Evolutionary conservation across 1,139 yeast species (phyloP).

Genomic region (Suhomyces bribrorum): DNA sequence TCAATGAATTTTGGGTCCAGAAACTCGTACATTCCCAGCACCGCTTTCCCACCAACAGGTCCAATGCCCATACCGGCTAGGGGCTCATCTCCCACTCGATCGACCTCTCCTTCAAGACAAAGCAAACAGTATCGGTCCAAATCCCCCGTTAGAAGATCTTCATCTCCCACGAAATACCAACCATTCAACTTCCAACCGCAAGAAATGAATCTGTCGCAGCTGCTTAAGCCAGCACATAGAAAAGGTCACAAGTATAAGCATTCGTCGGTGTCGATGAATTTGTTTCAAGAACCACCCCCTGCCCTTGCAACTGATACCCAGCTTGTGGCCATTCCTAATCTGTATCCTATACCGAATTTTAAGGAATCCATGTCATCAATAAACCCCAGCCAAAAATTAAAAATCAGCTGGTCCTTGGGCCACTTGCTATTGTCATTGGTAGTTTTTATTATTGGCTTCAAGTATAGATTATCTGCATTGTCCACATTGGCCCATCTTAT

Average conservation of each 20-base stretch:
- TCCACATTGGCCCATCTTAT: conserved; percentile 84
- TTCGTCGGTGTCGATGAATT: conserved; percentile 94
- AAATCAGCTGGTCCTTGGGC: conserved; percentile 63
- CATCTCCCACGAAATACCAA: conserved; percentile 43
- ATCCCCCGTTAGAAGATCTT: conserved; percentile 40
- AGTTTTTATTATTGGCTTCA: conserved; percentile 63
- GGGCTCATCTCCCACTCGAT: conserved; percentile 32
- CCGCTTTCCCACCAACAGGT: conserved; percentile 20
- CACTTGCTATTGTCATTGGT: conserved; percentile 59
- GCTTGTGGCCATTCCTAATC: conserved; percentile 71
- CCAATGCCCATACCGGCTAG: conserved; percentile 14
- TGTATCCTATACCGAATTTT: conserved; percentile 76
- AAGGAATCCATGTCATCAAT: conserved; percentile 62
- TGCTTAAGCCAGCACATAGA: conserved; percentile 67
- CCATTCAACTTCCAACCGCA: conserved; percentile 58
- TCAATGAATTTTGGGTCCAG: conserved; percentile 18
- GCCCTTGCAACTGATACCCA: conserved; percentile 41
- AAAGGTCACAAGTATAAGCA: conserved; percentile 95
- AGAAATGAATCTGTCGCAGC: conserved; percentile 31
- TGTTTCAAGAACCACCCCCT: conserved; percentile 89
- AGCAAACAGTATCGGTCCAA: conserved; percentile 37
- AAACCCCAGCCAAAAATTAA: conserved; percentile 52
- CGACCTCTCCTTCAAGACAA: conserved; percentile 35
- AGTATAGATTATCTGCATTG: conserved; percentile 58
- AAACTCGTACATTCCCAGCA: conserved; percentile 10